phyloP scores from a whole-genome alignment of 2,329 filamentous ascomycete species.

The Elsinoe necatrix region DNA sequence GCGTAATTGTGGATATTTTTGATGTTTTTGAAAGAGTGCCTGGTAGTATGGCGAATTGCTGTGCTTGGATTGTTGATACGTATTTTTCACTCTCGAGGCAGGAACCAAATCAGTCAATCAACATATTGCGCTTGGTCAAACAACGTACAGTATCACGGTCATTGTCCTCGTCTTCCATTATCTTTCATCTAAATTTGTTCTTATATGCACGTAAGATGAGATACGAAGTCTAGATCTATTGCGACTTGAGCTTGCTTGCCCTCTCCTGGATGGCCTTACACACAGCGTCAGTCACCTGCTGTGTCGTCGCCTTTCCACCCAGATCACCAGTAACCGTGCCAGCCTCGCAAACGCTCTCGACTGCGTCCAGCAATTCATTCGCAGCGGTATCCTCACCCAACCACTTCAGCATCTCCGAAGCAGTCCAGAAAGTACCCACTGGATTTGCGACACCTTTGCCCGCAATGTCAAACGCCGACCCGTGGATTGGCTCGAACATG shows the following conservation, averaged over 20 bases:
- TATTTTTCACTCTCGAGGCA: too few species aligned
- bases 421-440: conserved; percentile 52
- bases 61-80: too few species aligned
- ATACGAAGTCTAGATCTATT: background rate
- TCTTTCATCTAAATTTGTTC: background rate
- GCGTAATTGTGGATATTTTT: too few species aligned
- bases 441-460: conserved; percentile 51
- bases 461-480: conserved; percentile 51
- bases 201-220: background rate
- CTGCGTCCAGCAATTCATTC: conserved; percentile 41
- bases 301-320: conserved; percentile 38
- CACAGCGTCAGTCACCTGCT: conserved; percentile 38
- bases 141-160: background rate
- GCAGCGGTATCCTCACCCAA: conserved; percentile 47
- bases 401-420: conserved; percentile 51
- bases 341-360: conserved; percentile 46
- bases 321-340: conserved; percentile 48
- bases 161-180: background rate
- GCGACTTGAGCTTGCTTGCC: background rate
- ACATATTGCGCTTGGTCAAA: too few species aligned
- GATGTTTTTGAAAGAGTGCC: too few species aligned
- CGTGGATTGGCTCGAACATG: conserved; percentile 56
- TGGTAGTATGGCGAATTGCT: too few species aligned
- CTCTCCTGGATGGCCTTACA: conserved; percentile 30
- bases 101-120: too few species aligned